These are phyloP conservation scores for Smallanthus sonchifolius DNA, from an alignment of 129 eudicot species.

Conservation along the genomic window DNA sequence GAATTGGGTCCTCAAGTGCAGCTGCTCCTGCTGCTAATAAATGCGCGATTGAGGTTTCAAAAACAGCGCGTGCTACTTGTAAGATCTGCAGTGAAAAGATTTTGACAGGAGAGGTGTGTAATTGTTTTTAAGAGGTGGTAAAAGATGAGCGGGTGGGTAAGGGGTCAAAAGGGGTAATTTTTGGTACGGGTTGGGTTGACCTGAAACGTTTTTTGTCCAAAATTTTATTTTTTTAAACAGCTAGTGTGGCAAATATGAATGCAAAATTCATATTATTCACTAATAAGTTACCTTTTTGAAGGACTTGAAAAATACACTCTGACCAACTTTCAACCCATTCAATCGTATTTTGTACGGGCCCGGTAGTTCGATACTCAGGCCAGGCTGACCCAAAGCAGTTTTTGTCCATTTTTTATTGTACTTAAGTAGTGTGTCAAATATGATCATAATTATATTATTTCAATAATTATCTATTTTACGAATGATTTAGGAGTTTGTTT, in stretches of 20 bases:
- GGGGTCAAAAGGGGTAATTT: not conserved
- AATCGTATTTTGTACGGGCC: not conserved
- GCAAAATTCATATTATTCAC: not conserved
- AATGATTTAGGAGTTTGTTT: not conserved
- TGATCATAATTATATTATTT: not conserved
- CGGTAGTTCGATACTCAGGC: not conserved
- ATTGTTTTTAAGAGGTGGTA: not conserved
- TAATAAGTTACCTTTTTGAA: not conserved
- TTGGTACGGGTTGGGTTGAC: not conserved
- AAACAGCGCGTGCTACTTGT: conserved; percentile 78
- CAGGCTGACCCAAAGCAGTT: not conserved
- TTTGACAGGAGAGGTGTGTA: conserved; percentile 68
- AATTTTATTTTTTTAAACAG: not conserved
- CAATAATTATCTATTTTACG: not conserved
- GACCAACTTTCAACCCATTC: not conserved
- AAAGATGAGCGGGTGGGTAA: not conserved
- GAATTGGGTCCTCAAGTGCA: conserved; percentile 20
- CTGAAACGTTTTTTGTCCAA: not conserved
- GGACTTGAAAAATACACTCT: not conserved
- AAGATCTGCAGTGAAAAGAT: conserved; percentile 71
- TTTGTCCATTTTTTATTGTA: not conserved
- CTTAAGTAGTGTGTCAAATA: not conserved
- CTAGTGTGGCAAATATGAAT: not conserved
- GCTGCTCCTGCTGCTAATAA: conserved; percentile 34
- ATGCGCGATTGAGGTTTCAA: conserved; percentile 66